Conservation (phyloP, 495 filamentous ascomycete genomes). For the Chaetomidium leptoderma region DNA sequence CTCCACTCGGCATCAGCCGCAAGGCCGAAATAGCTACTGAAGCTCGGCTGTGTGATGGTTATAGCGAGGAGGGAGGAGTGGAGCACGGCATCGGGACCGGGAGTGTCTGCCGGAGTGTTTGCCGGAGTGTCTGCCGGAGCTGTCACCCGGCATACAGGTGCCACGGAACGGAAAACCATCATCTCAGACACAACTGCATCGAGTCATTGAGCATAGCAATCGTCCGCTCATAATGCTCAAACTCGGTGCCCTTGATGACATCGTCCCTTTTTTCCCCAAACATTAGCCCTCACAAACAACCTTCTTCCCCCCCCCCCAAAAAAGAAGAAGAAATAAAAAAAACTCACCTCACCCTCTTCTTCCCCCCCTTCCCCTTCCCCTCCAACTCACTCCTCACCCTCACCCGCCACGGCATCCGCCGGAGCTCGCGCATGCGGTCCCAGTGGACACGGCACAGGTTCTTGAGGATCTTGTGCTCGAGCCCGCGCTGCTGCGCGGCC, state of each 20-base stretch:
- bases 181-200: conserved; percentile 63
- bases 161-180: conserved; percentile 22
- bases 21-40: not conserved
- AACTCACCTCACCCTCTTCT: conserved; percentile 12
- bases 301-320: too few relatives aligned
- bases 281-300: not conserved
- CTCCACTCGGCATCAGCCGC: conserved; percentile 12
- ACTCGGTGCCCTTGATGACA: conserved; percentile 30
- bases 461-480: conserved; percentile 79
- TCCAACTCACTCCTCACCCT: not conserved
- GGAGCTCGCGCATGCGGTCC: conserved; percentile 7
- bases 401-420: conserved; percentile 9
- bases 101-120: not conserved
- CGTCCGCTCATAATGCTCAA: conserved; percentile 60
- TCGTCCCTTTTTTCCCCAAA: conserved; percentile 7
- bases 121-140: not conserved
- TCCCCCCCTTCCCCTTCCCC: conserved; percentile 10
- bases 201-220: conserved; percentile 68
- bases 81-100: not conserved
- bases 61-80: not conserved
- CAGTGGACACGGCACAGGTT: conserved; percentile 63
- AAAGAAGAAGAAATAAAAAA: not conserved
- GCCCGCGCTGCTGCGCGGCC: conserved; percentile 59
- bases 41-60: not conserved
- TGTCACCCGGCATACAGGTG: not conserved